phyloP scores from a whole-genome alignment of 192 early-diverging fungal genomes.

The Obelidium mucronatum region DNA sequence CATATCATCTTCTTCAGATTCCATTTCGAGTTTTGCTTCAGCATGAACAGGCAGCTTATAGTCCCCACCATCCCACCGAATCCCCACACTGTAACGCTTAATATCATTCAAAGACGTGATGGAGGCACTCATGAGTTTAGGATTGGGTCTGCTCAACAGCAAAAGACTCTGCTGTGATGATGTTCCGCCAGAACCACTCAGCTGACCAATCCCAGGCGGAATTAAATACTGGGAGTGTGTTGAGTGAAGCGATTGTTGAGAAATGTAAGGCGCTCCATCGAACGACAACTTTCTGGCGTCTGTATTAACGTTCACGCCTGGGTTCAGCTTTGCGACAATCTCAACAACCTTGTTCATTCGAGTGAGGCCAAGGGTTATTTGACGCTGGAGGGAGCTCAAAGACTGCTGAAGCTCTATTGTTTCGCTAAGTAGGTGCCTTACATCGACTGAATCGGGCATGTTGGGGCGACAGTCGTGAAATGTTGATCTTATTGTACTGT shows the following conservation, averaged over 20 bases:
- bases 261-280: no score
- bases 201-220: no score
- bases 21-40: no score
- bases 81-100: not conserved
- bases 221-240: no score
- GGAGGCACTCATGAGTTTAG: not conserved
- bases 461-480: not conserved
- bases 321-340: not conserved
- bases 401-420: not conserved
- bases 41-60: no score
- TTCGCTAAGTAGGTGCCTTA: not conserved
- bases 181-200: no score
- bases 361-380: not conserved
- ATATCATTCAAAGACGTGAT: not conserved
- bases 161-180: not conserved
- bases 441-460: not conserved
- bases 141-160: no score
- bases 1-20: no score
- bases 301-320: no score
- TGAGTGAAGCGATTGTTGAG: no score
- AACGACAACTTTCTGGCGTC: no score
- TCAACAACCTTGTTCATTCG: not conserved
- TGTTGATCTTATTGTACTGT: no score
- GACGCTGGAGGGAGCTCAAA: not conserved
- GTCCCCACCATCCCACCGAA: slow-evolving; percentile 15